A percentile compares a stretch with the other conserved stretches of the same genome.
phyloP scores from a whole-genome alignment of 2,329 filamentous ascomycete genomes.

The Diaporthe sp. region DNA sequence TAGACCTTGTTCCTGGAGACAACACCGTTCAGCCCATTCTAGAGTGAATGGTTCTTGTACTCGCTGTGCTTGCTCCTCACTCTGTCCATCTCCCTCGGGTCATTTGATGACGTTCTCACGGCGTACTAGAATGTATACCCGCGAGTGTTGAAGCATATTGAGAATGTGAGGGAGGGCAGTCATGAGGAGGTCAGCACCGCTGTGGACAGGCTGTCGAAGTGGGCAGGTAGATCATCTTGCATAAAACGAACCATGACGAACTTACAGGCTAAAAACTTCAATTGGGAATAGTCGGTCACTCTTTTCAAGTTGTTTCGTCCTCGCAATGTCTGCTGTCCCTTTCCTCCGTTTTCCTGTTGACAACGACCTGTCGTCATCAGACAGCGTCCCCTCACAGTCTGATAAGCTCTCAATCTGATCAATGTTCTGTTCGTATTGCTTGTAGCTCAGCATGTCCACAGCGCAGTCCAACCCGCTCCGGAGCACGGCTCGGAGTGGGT shows the following conservation, averaged over 20 bases:
- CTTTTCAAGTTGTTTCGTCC: too few relatives aligned
- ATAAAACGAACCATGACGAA: neutral
- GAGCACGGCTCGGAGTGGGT: too few relatives aligned
- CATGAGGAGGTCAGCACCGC: neutral
- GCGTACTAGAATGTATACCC: neutral
- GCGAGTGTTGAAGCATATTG: neutral
- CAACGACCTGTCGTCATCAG: too few relatives aligned
- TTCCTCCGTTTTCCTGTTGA: too few relatives aligned
- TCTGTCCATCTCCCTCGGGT: neutral
- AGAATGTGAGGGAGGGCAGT: neutral
- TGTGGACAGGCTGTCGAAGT: neutral
- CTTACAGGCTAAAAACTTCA: neutral
- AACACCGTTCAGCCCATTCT: neutral
- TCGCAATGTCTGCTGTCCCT: too few relatives aligned
- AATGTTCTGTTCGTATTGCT: too few relatives aligned
- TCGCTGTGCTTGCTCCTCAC: too few relatives aligned
- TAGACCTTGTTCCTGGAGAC: neutral
- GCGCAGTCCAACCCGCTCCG: too few relatives aligned
- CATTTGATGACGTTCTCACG: neutral
- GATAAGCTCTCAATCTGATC: too few relatives aligned
- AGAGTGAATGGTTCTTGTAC: too few relatives aligned
- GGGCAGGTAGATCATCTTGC: neutral
- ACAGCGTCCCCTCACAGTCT: too few relatives aligned
- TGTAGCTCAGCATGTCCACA: too few relatives aligned
- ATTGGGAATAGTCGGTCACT: neutral